A percentile compares a stretch with the other conserved stretches of the same genome.
These are phyloP conservation scores for Tephrocybe sp. DNA, from an alignment of 768 basidiomycete genomes.

Conservation along the genomic window DNA sequence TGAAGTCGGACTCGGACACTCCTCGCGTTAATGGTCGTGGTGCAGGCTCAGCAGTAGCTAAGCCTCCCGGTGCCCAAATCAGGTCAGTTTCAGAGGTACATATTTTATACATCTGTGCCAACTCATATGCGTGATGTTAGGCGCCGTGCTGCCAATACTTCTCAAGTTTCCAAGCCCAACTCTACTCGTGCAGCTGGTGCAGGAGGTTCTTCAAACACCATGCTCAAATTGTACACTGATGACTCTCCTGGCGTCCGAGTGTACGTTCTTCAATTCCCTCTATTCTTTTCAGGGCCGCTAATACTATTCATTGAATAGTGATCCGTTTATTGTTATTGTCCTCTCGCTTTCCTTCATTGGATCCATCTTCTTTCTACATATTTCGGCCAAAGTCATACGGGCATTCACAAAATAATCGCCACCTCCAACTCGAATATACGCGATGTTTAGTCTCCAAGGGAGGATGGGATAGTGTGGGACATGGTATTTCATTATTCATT, in stretches of 20 bases:
- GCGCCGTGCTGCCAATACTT: conserved; percentile 64
- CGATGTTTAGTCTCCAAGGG: conserved; percentile 6
- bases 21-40: conserved; percentile 43
- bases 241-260: conserved; percentile 96
- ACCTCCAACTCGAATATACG: conserved; percentile 13
- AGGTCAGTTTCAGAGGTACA: conserved; percentile 46
- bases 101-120: conserved; percentile 1
- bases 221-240: conserved; percentile 98
- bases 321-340: conserved; percentile 95
- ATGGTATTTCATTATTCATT: conserved; percentile 30
- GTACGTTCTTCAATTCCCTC: conserved; percentile 49
- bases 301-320: conserved; percentile 47
- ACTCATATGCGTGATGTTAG: conserved; percentile 32
- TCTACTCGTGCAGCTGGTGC: conserved; percentile 89
- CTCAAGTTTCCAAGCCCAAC: conserved; percentile 72
- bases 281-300: not conserved
- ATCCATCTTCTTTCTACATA: conserved; percentile 98
- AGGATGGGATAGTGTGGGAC: conserved; percentile 8
- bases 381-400: conserved; percentile 91
- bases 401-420: conserved; percentile 74
- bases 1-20: conserved; percentile 82
- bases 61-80: conserved; percentile 79
- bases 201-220: conserved; percentile 95
- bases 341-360: conserved; percentile 96
- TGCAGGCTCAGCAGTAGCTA: conserved; percentile 51